phyloP scores from a whole-genome alignment of 441 rosid genomes.

The Kokia cookei region DNA sequence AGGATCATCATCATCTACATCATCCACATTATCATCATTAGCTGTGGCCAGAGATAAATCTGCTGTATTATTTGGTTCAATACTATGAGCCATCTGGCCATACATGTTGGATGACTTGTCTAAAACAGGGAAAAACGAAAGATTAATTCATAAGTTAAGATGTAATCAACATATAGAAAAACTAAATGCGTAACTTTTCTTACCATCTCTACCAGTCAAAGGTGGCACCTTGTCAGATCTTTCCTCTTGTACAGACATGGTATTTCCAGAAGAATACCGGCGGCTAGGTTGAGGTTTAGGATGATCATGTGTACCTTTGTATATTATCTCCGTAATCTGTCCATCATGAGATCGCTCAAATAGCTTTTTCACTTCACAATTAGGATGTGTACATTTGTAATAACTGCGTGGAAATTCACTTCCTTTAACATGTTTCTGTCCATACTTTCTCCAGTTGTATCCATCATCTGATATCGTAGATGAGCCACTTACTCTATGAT shows the following conservation, averaged over 20 bases:
- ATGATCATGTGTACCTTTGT: slow-evolving; percentile 95
- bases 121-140: slow-evolving; percentile 20
- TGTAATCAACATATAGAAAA: neutral
- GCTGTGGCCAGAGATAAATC: slow-evolving; percentile 51
- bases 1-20: slow-evolving; percentile 65
- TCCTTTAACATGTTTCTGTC: slow-evolving; percentile 96
- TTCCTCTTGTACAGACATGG: slow-evolving; percentile 63
- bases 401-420: slow-evolving; percentile 96
- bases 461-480: slow-evolving; percentile 73
- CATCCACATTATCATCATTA: slow-evolving; percentile 58
- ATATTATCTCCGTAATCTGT: slow-evolving; percentile 77
- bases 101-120: slow-evolving; percentile 51
- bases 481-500: slow-evolving; percentile 47
- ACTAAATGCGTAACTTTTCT: slow-evolving; percentile 7
- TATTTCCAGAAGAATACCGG: slow-evolving; percentile 53
- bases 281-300: slow-evolving; percentile 92
- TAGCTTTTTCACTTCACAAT: slow-evolving; percentile 91
- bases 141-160: neutral
- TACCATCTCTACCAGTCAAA: slow-evolving; percentile 57
- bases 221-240: slow-evolving; percentile 47
- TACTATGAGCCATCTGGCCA: slow-evolving; percentile 37
- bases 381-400: slow-evolving; percentile 98
- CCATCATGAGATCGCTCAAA: slow-evolving; percentile 91
- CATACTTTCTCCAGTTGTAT: slow-evolving; percentile 95
- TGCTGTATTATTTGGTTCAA: slow-evolving; percentile 43